Conservation (phyloP, 2,329 filamentous ascomycete species). For the Phoma sp. region DNA sequence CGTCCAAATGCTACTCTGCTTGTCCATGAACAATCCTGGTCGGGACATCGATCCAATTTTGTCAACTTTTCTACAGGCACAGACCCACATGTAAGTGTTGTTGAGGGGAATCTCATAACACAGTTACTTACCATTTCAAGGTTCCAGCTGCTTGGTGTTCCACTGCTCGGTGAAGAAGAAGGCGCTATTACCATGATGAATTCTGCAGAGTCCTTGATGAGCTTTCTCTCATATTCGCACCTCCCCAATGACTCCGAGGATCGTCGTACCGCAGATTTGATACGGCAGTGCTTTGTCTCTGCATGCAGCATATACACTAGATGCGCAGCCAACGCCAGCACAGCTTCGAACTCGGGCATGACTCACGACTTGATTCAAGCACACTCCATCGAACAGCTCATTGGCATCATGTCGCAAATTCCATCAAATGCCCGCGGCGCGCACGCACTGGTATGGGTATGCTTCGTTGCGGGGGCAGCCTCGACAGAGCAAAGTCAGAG, state of each 20-base stretch:
- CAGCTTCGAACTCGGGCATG: neutral
- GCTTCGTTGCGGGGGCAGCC: slow-evolving; percentile 29
- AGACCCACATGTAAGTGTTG: slow-evolving; percentile 10
- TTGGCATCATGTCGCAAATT: slow-evolving; percentile 17
- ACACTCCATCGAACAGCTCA: slow-evolving; percentile 16
- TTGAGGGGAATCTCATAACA: neutral
- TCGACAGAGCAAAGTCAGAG: slow-evolving; percentile 20
- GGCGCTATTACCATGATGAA: slow-evolving; percentile 18
- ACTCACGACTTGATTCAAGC: slow-evolving; percentile 6
- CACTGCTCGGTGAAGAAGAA: slow-evolving; percentile 21
- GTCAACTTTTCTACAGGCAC: slow-evolving; percentile 7
- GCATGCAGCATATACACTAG: slow-evolving; percentile 25
- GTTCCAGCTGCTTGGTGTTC: slow-evolving; percentile 28
- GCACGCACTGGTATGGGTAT: slow-evolving; percentile 31
- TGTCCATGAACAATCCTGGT: slow-evolving; percentile 19
- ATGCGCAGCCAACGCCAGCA: slow-evolving; percentile 14
- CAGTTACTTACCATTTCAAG: neutral
- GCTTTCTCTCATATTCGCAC: slow-evolving; percentile 20
- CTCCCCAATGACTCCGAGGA: slow-evolving; percentile 15
- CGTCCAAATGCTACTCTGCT: slow-evolving; percentile 47
- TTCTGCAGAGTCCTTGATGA: slow-evolving; percentile 16
- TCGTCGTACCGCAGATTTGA: slow-evolving; percentile 15
- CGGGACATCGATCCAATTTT: neutral
- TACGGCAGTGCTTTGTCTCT: slow-evolving; percentile 23
- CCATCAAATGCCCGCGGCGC: slow-evolving; percentile 18